Evolutionary conservation across 768 basidiomycete genomes (phyloP), one percentile per base, ranked within the genome.

Genomic region (Lactarius quietus): DNA sequence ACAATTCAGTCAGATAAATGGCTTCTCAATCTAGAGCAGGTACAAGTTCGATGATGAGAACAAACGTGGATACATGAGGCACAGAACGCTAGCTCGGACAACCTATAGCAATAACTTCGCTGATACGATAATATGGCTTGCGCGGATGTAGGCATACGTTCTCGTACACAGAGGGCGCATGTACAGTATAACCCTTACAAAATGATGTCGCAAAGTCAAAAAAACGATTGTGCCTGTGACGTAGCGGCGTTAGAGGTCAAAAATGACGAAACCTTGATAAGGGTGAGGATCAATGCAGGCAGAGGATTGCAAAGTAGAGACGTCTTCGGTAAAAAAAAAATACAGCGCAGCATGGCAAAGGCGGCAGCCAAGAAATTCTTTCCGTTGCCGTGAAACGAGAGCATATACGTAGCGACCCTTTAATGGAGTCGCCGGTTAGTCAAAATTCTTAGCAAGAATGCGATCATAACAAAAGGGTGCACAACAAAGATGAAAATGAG

Each of bases 171-270:
- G 26, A 45, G 8, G 23, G 26, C 20, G 38, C 48, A 17, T 57
- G 57, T 54, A 48, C 43, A 53, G 57, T 54, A 48, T 52, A 53
- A 23, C 14, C 9, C 28, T 64, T 31, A 20, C 33, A 29, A 31
- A 23, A 31, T 33, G 6, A 29, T 33, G 33, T 17, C n/a, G 26
- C 33, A 45, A 38, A 45, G 51, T 14, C 51, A 53, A 58, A 53
- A 43, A 43, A 51, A 26, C 48, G 15, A 38, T 23, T 48, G 65
- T 66, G 41, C 65, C 65, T 66, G 65, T 66, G 65, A 66, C 65
- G 65, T 39, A 17, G 36, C 39, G 38, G 38, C 39, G 51, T 10
- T 43, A 18, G 23, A 43, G 52, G n/a, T 41, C 39, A 62, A 52
- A 48, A 66, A 58, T 65, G 53, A 57, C 43, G 33, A 53, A 52